These are phyloP conservation scores for Dendrobium nobile DNA, from an alignment of 106 monocot genomes.

Conservation along the genomic window DNA sequence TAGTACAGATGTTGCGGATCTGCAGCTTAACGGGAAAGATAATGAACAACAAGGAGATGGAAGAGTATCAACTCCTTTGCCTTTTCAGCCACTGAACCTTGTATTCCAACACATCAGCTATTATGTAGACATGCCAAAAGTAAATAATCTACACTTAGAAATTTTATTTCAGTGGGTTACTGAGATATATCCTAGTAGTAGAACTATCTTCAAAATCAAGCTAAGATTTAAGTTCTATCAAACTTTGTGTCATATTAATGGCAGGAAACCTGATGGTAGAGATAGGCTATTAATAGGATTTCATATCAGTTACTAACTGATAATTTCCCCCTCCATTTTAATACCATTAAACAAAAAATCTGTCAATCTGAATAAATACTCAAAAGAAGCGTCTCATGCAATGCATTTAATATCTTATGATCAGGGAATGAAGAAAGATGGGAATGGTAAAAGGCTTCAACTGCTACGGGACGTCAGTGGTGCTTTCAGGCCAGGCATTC, in stretches of 20 bases:
- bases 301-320: not conserved
- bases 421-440: slow-evolving; percentile 34
- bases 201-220: not conserved
- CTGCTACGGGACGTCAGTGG: slow-evolving; percentile 38
- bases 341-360: not conserved
- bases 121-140: slow-evolving; percentile 77
- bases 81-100: slow-evolving; percentile 72
- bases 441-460: slow-evolving; percentile 19
- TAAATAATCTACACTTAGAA: slow-evolving; percentile 21
- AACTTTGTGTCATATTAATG: not conserved
- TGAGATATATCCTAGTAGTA: not conserved
- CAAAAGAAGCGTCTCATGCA: not conserved
- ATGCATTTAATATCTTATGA: slow-evolving; percentile 5
- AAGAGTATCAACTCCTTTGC: slow-evolving; percentile 23
- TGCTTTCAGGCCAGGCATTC: slow-evolving; percentile 40
- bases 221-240: not conserved
- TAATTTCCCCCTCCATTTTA: not conserved
- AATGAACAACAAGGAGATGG: not conserved
- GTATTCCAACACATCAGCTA: slow-evolving; percentile 73
- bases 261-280: not conserved
- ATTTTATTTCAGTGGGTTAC: not conserved
- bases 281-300: not conserved
- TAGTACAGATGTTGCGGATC: slow-evolving; percentile 16
- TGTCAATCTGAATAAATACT: not conserved
- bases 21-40: not conserved